These are phyloP conservation scores for Cystofilobasidium capitatum DNA, from an alignment of 768 basidiomycete species.

Conservation along the genomic window DNA sequence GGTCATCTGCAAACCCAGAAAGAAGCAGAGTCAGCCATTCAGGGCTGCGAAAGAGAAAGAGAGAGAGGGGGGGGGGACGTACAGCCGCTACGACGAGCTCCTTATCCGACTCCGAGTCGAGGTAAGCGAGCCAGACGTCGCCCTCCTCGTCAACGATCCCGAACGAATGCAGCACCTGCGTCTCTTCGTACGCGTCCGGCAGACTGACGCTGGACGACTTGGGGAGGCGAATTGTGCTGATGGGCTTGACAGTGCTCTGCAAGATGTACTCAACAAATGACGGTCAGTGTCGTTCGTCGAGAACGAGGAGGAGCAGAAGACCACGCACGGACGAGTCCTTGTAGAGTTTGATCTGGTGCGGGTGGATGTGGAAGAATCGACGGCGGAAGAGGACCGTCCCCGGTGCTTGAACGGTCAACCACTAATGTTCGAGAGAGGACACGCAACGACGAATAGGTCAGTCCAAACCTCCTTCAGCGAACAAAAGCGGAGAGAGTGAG, in stretches of 20 bases:
- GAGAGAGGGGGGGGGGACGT: too few relatives aligned
- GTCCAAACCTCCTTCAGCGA: neutral
- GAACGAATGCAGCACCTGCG: constrained; percentile 25
- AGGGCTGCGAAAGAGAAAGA: too few relatives aligned
- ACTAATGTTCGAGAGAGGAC: too few relatives aligned
- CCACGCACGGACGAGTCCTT: constrained; percentile 7
- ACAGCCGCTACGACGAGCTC: constrained; percentile 20
- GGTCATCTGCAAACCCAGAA: too few relatives aligned
- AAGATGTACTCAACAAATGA: neutral
- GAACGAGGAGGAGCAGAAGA: neutral
- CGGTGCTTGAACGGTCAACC: constrained; percentile 21
- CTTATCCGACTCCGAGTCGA: constrained; percentile 25
- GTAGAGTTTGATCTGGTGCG: neutral
- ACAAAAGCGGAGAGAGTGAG: too few relatives aligned
- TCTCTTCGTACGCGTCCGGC: constrained; percentile 22
- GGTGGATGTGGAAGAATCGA: constrained; percentile 20
- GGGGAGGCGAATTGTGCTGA: constrained; percentile 8
- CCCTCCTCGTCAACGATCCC: constrained; percentile 3
- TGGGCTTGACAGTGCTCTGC: neutral
- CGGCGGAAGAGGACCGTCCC: constrained; percentile 20
- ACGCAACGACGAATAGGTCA: too few relatives aligned
- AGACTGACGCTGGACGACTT: neutral
- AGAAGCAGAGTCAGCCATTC: too few relatives aligned
- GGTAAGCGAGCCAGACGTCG: constrained; percentile 10
- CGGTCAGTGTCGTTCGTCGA: neutral